Evolutionary conservation across 179 eudicot genomes (phyloP).

Genomic region (Camellia oleifera): DNA sequence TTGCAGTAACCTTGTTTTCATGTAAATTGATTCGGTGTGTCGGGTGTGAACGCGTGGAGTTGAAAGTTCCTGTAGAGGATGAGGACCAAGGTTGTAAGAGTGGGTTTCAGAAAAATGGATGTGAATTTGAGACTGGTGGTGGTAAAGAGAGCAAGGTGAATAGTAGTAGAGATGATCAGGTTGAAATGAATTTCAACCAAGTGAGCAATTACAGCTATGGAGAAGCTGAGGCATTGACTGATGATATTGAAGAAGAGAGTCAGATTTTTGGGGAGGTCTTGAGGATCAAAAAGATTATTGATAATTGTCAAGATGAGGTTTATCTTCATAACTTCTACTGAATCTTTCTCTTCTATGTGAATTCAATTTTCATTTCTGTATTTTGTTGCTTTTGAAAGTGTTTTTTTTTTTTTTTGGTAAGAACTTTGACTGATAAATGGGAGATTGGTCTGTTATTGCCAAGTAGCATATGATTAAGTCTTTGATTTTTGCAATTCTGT

Average conservation of each 20-base stretch:
- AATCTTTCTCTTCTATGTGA: not conserved
- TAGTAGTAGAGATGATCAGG: slow-evolving; percentile 40
- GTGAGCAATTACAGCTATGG: slow-evolving; percentile 57
- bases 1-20: slow-evolving; percentile 68
- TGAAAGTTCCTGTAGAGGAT: slow-evolving; percentile 39
- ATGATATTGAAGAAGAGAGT: slow-evolving; percentile 72
- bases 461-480: slow-evolving; percentile 1
- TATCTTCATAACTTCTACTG: slow-evolving; percentile 1
- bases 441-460: not conserved
- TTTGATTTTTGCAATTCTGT: not conserved
- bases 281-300: slow-evolving; percentile 77
- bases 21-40: slow-evolving; percentile 52
- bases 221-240: slow-evolving; percentile 85
- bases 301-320: slow-evolving; percentile 71
- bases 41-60: slow-evolving; percentile 64
- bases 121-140: slow-evolving; percentile 29
- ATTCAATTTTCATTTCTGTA: not conserved
- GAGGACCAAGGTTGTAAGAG: slow-evolving; percentile 29
- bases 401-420: not conserved
- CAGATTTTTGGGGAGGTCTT: slow-evolving; percentile 63
- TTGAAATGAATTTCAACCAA: slow-evolving; percentile 41
- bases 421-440: not conserved
- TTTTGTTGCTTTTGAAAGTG: not conserved
- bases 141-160: slow-evolving; percentile 71
- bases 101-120: slow-evolving; percentile 19